Conservation (phyloP, 805 yeast genomes). For the Yamadazyma nakazawae region DNA sequence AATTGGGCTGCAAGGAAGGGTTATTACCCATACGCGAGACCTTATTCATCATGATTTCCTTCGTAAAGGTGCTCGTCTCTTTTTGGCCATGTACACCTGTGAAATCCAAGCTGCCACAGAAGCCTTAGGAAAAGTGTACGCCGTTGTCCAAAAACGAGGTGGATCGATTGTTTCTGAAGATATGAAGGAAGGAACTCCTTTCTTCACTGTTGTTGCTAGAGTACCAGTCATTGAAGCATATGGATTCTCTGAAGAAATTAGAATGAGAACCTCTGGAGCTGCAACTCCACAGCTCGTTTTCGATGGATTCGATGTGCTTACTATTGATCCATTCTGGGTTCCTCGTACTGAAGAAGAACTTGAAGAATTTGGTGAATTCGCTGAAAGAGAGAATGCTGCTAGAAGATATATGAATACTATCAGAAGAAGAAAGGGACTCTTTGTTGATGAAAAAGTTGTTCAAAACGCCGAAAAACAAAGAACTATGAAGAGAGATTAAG, state of each 20-base stretch:
- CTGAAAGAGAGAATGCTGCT: conserved; percentile 90
- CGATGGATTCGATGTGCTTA: conserved; percentile 81
- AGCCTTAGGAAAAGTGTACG: conserved; percentile 91
- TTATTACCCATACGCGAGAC: conserved; percentile 71
- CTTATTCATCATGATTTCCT: conserved; percentile 66
- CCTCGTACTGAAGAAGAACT: conserved; percentile 96
- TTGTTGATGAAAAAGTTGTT: conserved; percentile 85
- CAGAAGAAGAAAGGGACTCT: conserved; percentile 83
- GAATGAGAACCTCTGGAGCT: conserved; percentile 93
- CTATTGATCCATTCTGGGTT: conserved; percentile 97
- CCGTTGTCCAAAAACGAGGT: conserved; percentile 83
- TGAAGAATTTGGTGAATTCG: conserved; percentile 88
- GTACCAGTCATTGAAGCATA: conserved; percentile 95
- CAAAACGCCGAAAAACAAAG: conserved; percentile 93
- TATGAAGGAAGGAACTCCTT: conserved; percentile 97
- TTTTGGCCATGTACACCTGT: conserved; percentile 90
- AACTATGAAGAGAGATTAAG: conserved; percentile 68
- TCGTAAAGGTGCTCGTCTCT: conserved; percentile 83
- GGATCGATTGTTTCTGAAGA: conserved; percentile 89
- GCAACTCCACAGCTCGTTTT: conserved; percentile 95
- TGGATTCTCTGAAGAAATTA: conserved; percentile 92
- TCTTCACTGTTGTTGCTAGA: conserved; percentile 79
- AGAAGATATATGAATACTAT: conserved; percentile 79
- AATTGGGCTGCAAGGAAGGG: conserved; percentile 61
- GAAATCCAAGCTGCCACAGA: conserved; percentile 95